These are phyloP conservation scores for Solanum sejunctum DNA, from an alignment of 257 asterid species.

Conservation along the genomic window DNA sequence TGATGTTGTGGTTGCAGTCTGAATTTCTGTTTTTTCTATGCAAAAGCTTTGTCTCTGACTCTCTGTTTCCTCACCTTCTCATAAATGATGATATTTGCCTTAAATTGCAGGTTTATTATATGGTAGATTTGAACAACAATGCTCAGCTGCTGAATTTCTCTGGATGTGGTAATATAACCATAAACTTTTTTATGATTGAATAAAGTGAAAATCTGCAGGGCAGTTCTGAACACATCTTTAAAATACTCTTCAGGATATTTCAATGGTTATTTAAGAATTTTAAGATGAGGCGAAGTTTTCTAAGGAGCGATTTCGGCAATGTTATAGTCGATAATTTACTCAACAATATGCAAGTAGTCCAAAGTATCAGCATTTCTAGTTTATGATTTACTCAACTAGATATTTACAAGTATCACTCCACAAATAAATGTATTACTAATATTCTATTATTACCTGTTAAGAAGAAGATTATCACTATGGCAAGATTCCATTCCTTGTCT, in stretches of 20 bases:
- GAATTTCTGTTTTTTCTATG: neutral
- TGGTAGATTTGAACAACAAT: conserved; percentile 61
- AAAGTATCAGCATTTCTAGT: neutral
- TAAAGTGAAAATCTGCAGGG: neutral
- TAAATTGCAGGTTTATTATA: conserved; percentile 69
- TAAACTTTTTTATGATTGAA: neutral
- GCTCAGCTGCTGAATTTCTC: conserved; percentile 76
- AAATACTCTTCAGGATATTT: neutral
- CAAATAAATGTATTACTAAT: neutral
- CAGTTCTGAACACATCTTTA: neutral
- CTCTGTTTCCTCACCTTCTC: neutral
- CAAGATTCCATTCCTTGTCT: neutral
- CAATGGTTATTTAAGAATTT: neutral
- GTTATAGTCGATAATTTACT: neutral
- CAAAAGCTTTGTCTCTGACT: neutral
- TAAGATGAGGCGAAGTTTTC: neutral
- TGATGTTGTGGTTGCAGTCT: neutral
- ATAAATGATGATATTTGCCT: neutral
- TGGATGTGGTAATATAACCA: conserved; percentile 72
- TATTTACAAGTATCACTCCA: neutral
- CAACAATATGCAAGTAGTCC: neutral
- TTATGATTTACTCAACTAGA: neutral
- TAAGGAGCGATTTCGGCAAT: neutral
- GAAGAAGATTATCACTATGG: neutral
- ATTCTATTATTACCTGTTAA: neutral